Evolutionary conservation across 2,329 filamentous ascomycete species (phyloP).

Genomic region (Phoma sp.): DNA sequence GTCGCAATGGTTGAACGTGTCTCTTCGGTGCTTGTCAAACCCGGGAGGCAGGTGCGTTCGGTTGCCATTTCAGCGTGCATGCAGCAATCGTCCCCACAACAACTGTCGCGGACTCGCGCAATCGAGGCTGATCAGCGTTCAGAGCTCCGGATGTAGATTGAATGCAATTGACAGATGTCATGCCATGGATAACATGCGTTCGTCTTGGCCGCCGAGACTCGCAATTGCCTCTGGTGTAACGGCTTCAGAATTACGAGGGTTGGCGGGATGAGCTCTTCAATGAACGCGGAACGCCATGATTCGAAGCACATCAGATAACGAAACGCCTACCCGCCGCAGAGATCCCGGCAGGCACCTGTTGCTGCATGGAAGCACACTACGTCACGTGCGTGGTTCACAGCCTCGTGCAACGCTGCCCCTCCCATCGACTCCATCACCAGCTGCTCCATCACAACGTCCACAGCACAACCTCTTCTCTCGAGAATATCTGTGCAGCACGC

Average conservation of each 20-base stretch:
- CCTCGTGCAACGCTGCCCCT: neutral
- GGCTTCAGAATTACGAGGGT: neutral
- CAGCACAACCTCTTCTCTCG: neutral
- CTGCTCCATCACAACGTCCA: neutral
- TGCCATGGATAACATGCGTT: neutral
- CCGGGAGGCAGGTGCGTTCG: constrained; percentile 13
- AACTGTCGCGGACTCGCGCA: constrained; percentile 1
- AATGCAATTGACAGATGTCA: constrained; percentile 16
- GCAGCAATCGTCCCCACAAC: constrained; percentile 18
- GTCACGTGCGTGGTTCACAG: constrained; percentile 7
- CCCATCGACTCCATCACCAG: neutral
- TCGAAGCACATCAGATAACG: constrained; percentile 3
- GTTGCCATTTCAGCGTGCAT: constrained; percentile 17
- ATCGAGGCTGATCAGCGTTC: constrained; percentile 6
- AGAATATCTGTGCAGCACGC: neutral
- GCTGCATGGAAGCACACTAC: neutral
- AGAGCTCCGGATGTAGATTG: neutral
- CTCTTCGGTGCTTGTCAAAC: constrained; percentile 13
- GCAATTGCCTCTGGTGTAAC: neutral
- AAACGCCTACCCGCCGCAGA: constrained; percentile 4
- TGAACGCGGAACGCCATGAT: neutral
- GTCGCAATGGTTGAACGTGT: constrained; percentile 9
- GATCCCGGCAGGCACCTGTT: neutral
- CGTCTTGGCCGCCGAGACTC: constrained; percentile 9
- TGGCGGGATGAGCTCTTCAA: neutral